Conservation (phyloP, 108 stramenopile species). For the Fistulifera solaris region DNA sequence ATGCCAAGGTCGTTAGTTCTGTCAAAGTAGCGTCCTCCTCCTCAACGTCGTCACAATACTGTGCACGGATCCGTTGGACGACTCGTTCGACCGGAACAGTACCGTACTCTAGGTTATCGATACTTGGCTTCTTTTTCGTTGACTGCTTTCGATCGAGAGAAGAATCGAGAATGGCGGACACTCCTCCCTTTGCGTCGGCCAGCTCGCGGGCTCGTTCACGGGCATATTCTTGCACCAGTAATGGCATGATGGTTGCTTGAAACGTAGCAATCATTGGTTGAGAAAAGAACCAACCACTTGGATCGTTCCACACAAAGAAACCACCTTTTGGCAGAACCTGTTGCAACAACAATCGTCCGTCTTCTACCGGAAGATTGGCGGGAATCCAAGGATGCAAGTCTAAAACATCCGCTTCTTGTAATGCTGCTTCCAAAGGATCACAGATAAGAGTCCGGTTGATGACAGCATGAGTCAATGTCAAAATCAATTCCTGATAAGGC, state of each 20-base stretch:
- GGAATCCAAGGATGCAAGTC: no score
- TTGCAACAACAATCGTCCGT: no score
- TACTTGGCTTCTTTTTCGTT: constrained; percentile 7
- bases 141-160: background rate
- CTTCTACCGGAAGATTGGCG: no score
- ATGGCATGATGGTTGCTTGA: constrained; percentile 1
- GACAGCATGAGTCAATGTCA: background rate
- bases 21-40: constrained; percentile 3
- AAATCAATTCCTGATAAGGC: background rate
- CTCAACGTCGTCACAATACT: background rate
- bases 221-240: constrained; percentile 16
- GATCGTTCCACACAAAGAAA: no score
- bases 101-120: background rate
- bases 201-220: constrained; percentile 11
- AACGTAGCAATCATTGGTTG: constrained; percentile 4
- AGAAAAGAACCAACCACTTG: constrained; percentile 5
- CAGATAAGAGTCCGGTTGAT: no score
- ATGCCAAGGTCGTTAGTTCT: background rate
- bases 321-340: no score
- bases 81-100: background rate
- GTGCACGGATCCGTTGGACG: background rate
- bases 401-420: no score
- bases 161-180: background rate
- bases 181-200: background rate
- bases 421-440: no score